Evolutionary conservation across 2,329 filamentous ascomycete genomes (phyloP), one percentile per base, ranked within the genome.

Genomic region (Microsporum audouinii): DNA sequence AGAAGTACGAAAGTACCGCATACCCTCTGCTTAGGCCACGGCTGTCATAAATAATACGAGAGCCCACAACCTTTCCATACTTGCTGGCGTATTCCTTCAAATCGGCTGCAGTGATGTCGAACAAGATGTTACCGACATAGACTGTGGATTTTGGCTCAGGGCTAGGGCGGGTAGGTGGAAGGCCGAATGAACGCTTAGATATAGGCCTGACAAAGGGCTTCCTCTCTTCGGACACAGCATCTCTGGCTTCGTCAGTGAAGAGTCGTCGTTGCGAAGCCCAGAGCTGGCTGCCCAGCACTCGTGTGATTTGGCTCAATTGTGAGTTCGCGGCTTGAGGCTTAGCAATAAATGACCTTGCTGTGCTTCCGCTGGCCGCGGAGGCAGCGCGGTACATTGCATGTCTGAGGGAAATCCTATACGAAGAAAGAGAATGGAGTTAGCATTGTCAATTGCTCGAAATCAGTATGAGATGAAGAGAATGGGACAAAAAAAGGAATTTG

Each of bases 1-100:
- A 14, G 3, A 34, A 45, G 7, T 6, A 38, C 41, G 23, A n/a
- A 0, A 29, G 39, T 27, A 36, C 17, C 6, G 41, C 63, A 66
- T 76, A 87, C 85, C 87, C 87, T 80, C 85, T 87, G 76, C 85
- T 88, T 65, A 87, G 68, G 27, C 86, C 85, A 62, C 82, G 78
- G 60, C 73, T 72, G 72, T 89, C 85, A 65, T 79, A 80, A 58
- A 87, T 77, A 63, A 89, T 75, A 65, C 75, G 78, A n/a, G 76
- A 72, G 57, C 74, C 76, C 55, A 76, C 68, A 62, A 89, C 74
- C 8, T 75, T 72, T 57, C 86, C 80, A 74, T 84, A 85, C 56
- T 80, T 77, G 63, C 75, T 71, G 69, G 88, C 86, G 53, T 84
- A 80, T 58, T 79, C 77, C 66, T 79, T 76, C 55, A 90, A 67